Evolutionary conservation across 805 yeast species (phyloP).

Genomic region (Candida maris): DNA sequence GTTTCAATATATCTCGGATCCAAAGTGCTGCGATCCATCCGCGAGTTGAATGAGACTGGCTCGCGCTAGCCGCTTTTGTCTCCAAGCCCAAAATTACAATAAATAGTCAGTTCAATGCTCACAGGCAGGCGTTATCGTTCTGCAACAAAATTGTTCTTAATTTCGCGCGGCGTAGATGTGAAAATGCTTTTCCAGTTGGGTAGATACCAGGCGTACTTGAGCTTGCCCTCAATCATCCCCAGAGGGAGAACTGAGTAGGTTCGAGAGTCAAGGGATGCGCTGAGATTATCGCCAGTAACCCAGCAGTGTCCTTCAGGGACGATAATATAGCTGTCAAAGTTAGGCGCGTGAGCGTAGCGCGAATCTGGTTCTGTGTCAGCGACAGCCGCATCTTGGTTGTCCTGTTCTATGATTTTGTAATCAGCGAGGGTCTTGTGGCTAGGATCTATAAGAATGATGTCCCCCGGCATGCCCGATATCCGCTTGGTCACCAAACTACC

Average conservation of each 20-base stretch:
- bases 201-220: conserved; percentile 64
- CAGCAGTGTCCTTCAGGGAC: conserved; percentile 96
- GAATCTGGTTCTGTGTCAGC: conserved; percentile 1
- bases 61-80: conserved; percentile 11
- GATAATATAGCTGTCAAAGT: conserved; percentile 51
- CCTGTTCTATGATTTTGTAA: conserved; percentile 5
- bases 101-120: neutral
- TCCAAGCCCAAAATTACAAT: neutral
- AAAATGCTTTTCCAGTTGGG: conserved; percentile 26
- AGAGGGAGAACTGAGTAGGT: conserved; percentile 86
- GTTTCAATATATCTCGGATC: conserved; percentile 61
- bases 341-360: conserved; percentile 7
- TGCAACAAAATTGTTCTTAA: conserved; percentile 47
- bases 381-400: neutral
- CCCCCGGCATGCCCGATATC: conserved; percentile 96
- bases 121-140: conserved; percentile 19
- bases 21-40: conserved; percentile 49
- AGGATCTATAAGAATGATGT: conserved; percentile 77
- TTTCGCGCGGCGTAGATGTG: conserved; percentile 50
- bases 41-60: conserved; percentile 28
- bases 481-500: conserved; percentile 85
- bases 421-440: conserved; percentile 49
- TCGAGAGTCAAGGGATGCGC: conserved; percentile 85
- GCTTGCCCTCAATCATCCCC: conserved; percentile 84
- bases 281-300: conserved; percentile 93